Conservation (phyloP, 768 basidiomycete species). For the Agrocybe praecox region DNA sequence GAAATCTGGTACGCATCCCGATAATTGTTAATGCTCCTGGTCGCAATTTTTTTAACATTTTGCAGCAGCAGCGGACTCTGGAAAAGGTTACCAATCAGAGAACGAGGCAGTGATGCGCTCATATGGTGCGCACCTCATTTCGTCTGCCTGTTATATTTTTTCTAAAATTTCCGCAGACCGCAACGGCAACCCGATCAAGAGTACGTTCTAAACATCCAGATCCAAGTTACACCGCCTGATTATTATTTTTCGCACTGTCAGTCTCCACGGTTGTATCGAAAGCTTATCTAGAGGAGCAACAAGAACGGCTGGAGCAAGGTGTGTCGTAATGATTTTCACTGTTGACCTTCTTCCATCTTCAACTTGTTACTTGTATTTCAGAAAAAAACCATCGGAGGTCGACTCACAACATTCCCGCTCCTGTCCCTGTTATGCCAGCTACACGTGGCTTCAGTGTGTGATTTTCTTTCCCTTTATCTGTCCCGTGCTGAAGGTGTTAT, state of each 20-base stretch:
- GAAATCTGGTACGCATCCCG: slow-evolving; percentile 5
- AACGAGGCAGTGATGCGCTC: slow-evolving; percentile 14
- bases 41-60: not conserved
- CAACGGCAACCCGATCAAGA: slow-evolving; percentile 5
- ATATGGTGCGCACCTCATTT: slow-evolving; percentile 4
- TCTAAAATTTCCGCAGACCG: slow-evolving; percentile 5
- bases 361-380: not conserved
- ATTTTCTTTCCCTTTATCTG: not conserved
- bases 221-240: not conserved
- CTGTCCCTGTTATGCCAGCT: not conserved
- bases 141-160: not conserved
- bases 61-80: not conserved
- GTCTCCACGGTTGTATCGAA: slow-evolving; percentile 21
- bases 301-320: slow-evolving; percentile 14
- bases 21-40: not conserved
- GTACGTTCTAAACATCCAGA: not conserved
- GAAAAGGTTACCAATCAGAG: slow-evolving; percentile 23
- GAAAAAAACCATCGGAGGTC: not conserved
- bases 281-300: slow-evolving; percentile 24
- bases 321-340: not conserved
- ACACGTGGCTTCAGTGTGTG: not conserved
- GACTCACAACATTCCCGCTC: not conserved
- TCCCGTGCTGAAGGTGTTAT: not conserved
- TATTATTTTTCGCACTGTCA: not conserved
- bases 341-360: not conserved